Base-by-base conservation (phyloP, 2,329 filamentous ascomycete species). In the Penicillium corylophilum region DNA sequence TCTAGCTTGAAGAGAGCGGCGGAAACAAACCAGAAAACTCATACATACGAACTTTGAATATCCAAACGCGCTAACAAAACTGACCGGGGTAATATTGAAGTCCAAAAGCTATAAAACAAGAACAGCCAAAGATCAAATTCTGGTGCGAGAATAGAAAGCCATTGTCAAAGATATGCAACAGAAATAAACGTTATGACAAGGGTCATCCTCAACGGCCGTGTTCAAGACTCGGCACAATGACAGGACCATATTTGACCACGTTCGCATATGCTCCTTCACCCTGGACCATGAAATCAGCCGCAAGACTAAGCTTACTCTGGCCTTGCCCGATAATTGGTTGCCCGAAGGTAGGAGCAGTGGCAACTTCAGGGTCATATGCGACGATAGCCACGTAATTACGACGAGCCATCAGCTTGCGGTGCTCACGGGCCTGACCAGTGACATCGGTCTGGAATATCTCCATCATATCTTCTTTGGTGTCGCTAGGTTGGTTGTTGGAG, bases 391-490 rank as follows among this genome's bases (percentile, higher is more conserved):
- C 86, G 67, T 97, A 99, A 68, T 96, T 97, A 52, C 94, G 81
- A 38, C 93, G 80, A 1, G 88, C 90, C 91, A 99, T 99, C 46
- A 99, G 82, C 66, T 93, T 89, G 76, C 92, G 92, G 67, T 92
- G 80, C 71, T 96, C 93, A 42, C 92, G 82, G 0, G 85, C 79
- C 31, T 84, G 79, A n/a, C 94, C 93, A 48, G 87, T 90, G 15
- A 94, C 90, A 64, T 99, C 94, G 7, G 87, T 89, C 65, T 94
- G 90, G 81, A 99, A 99, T 61, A 99, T 95, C 77, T 99, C 94
- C 89, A 99, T 95, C 94, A 99, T 99, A 74, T 99, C 94, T 72
- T 99, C 94, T 74, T 99, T 97, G 42, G 94, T 99, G 70, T 99
- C 94, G 1, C 86, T 87, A 1, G 88, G 86, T 59, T 71, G 65